These are phyloP conservation scores for Gossypioides kirkii DNA, from an alignment of 345 rosid species.

Conservation along the genomic window DNA sequence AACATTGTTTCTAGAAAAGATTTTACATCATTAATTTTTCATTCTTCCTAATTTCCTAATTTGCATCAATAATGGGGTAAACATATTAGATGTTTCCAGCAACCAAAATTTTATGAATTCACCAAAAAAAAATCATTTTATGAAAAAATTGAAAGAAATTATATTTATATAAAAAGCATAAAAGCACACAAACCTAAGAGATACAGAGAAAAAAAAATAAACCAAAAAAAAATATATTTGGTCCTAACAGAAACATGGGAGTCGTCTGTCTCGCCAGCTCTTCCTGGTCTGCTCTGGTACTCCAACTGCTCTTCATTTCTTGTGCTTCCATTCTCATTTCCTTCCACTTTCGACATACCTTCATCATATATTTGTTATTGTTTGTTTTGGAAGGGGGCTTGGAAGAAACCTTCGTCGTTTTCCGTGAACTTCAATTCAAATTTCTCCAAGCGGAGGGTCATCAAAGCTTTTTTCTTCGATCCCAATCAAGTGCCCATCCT, in stretches of 20 bases:
- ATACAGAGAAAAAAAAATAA: no score
- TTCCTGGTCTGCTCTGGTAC: not conserved
- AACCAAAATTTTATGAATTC: no score
- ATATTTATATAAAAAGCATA: no score
- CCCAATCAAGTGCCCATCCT: conserved; percentile 44
- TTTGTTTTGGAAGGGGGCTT: not conserved
- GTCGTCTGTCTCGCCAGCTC: not conserved
- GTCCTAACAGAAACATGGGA: not conserved
- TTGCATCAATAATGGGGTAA: no score
- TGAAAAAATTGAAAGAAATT: no score
- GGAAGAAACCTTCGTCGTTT: not conserved
- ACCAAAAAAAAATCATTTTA: no score
- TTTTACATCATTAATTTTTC: no score
- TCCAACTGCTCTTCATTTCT: not conserved
- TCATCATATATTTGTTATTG: not conserved
- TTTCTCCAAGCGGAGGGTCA: not conserved
- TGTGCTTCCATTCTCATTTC: not conserved
- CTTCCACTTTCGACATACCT: not conserved
- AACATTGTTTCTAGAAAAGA: no score
- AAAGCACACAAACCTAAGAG: no score
- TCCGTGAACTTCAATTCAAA: not conserved
- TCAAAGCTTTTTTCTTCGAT: conserved; percentile 28
- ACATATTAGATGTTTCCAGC: no score
- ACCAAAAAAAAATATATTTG: not conserved
- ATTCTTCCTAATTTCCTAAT: no score